These are phyloP conservation scores for Sistotremastrum niveocremeum DNA, from an alignment of 768 basidiomycete species.

Conservation along the genomic window DNA sequence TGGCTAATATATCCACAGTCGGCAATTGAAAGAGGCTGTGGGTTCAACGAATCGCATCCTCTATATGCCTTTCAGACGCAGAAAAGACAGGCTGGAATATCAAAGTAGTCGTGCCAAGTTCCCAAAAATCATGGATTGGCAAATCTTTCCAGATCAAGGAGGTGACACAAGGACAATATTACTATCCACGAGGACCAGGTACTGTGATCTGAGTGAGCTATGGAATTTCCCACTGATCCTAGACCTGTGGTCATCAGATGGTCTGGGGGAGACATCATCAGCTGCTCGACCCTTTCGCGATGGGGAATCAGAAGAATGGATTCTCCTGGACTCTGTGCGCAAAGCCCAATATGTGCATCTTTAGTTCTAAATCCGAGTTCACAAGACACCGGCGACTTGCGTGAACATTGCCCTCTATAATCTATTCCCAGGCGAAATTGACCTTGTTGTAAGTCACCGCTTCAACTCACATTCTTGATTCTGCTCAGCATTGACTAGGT, in stretches of 20 bases:
- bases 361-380: conserved; percentile 1
- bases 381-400: conserved; percentile 81
- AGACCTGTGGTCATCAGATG: conserved; percentile 24
- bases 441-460: conserved; percentile 58
- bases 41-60: neutral
- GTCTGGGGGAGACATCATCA: conserved; percentile 52
- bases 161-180: conserved; percentile 54
- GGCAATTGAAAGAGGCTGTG: neutral
- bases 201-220: neutral
- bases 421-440: conserved; percentile 69
- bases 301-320: conserved; percentile 82
- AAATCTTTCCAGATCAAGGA: conserved; percentile 75
- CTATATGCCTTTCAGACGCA: neutral
- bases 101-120: conserved; percentile 64
- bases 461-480: conserved; percentile 7
- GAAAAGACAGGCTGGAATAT: conserved; percentile 52
- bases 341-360: conserved; percentile 11
- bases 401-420: conserved; percentile 86
- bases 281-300: conserved; percentile 53
- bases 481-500: conserved; percentile 29
- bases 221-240: no score
- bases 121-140: conserved; percentile 85
- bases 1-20: neutral
- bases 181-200: conserved; percentile 57
- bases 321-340: conserved; percentile 67